Evolutionary conservation across 1,284 basidiomycete genomes (phyloP).

Genomic region (Prillingera fragicola): DNA sequence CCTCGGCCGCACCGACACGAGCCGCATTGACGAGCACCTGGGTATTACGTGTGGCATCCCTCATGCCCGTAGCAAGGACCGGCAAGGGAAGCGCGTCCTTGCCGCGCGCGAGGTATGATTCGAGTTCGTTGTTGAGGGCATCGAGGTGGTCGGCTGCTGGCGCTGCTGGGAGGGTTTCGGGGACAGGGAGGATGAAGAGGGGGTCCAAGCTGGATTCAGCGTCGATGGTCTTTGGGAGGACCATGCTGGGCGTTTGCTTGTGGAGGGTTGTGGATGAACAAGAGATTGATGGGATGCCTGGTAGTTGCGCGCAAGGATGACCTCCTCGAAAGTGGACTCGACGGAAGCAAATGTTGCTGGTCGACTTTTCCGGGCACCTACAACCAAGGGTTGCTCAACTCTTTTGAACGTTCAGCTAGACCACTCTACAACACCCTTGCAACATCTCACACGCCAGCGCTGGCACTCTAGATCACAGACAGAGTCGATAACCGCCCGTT

Average conservation of each 20-base stretch:
- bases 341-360: slow-evolving; percentile 1
- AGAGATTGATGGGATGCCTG: not conserved
- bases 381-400: too few species aligned
- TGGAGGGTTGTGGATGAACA: not conserved
- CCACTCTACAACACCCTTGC: too few species aligned
- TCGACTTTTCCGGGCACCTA: slow-evolving; percentile 3
- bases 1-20: slow-evolving; percentile 24
- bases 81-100: slow-evolving; percentile 14
- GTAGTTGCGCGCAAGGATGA: not conserved
- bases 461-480: too few species aligned
- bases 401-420: too few species aligned
- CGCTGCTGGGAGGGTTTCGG: slow-evolving; percentile 21
- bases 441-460: too few species aligned
- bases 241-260: too few species aligned
- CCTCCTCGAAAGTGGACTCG: too few species aligned
- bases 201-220: slow-evolving; percentile 35
- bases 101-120: not conserved
- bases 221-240: slow-evolving; percentile 26
- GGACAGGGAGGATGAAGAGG: slow-evolving; percentile 35
- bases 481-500: too few species aligned
- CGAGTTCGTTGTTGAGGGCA: slow-evolving; percentile 2
- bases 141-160: slow-evolving; percentile 17
- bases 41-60: slow-evolving; percentile 25
- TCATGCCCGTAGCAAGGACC: slow-evolving; percentile 27
- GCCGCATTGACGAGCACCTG: slow-evolving; percentile 36